phyloP scores from a whole-genome alignment of 164 flowering plant species.

The Chimonanthus salicifolius region DNA sequence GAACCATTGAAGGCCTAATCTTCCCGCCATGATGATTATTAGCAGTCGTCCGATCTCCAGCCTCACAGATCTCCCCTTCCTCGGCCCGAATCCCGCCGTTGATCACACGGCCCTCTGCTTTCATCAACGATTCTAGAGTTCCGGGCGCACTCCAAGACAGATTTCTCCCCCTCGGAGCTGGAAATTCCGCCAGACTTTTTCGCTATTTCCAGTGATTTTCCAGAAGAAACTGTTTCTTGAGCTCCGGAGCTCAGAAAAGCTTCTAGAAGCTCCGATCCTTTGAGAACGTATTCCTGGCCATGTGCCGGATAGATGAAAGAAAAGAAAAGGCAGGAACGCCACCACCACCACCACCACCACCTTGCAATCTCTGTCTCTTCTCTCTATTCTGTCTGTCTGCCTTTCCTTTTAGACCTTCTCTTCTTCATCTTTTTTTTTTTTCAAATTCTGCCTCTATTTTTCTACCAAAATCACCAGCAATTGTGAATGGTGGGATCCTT shows the following conservation, averaged over 20 bases:
- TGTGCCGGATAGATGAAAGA: slow-evolving; percentile 66
- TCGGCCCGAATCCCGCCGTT: slow-evolving; percentile 6
- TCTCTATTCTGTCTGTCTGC: too few species aligned
- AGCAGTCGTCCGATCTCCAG: slow-evolving; percentile 26
- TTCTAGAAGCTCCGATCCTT: slow-evolving; percentile 74
- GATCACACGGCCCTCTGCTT: slow-evolving; percentile 18
- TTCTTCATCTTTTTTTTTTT: too few species aligned
- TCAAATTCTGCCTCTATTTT: too few species aligned
- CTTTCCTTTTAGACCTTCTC: too few species aligned
- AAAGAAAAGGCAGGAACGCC: too few species aligned
- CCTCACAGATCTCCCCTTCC: slow-evolving; percentile 8
- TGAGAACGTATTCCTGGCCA: slow-evolving; percentile 87
- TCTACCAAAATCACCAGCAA: too few species aligned
- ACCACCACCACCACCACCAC: too few species aligned
- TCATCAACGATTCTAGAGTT: slow-evolving; percentile 57
- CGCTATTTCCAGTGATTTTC: slow-evolving; percentile 16
- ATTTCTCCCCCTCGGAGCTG: slow-evolving; percentile 45
- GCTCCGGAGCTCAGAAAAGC: slow-evolving; percentile 12
- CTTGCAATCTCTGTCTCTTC: too few species aligned
- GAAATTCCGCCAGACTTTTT: slow-evolving; percentile 27
- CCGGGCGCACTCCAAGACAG: slow-evolving; percentile 80
- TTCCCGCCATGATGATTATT: slow-evolving; percentile 30
- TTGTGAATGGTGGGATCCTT: too few species aligned
- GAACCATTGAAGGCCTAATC: slow-evolving; percentile 57
- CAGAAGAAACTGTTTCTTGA: slow-evolving; percentile 24